Conservation (phyloP, 2,329 filamentous ascomycete genomes). For the Fusarium armeniacum region DNA sequence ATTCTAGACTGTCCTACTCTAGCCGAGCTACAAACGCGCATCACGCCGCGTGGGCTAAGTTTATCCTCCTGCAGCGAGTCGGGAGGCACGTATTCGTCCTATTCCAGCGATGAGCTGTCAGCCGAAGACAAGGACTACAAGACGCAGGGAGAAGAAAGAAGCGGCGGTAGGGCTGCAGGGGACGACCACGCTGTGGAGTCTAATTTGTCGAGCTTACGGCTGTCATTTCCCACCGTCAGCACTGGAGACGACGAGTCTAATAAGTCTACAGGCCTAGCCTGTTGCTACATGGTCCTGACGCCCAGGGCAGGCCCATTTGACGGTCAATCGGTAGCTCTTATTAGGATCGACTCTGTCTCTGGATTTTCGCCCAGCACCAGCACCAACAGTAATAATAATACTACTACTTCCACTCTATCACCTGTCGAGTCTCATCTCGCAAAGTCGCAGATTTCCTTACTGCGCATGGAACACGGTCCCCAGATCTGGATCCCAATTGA, state of each 20-base stretch:
- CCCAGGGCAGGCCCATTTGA: constrained; percentile 66
- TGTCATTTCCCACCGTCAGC: constrained; percentile 57
- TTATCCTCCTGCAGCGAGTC: constrained; percentile 15
- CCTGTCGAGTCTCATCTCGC: constrained; percentile 58
- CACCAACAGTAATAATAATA: constrained; percentile 4
- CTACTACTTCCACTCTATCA: constrained; percentile 52
- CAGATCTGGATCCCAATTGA: constrained; percentile 64
- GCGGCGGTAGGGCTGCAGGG: constrained; percentile 28
- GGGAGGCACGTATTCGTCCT: constrained; percentile 18
- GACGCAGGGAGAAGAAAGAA: not conserved
- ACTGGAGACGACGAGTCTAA: not conserved
- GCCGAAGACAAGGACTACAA: no score
- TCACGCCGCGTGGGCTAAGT: constrained; percentile 38
- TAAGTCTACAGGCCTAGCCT: not conserved
- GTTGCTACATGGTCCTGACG: constrained; percentile 57
- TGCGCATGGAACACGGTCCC: constrained; percentile 58
- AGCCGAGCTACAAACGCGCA: constrained; percentile 61
- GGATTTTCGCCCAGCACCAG: not conserved
- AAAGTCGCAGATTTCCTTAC: constrained; percentile 58
- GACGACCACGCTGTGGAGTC: constrained; percentile 23
- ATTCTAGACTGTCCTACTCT: constrained; percentile 61
- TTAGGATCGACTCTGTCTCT: constrained; percentile 54
- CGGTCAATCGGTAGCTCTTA: constrained; percentile 63
- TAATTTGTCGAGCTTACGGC: constrained; percentile 57
- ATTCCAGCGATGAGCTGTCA: constrained; percentile 3